These are phyloP conservation scores for Aspergillus steynii DNA, from an alignment of 495 filamentous ascomycete species.

Conservation along the genomic window DNA sequence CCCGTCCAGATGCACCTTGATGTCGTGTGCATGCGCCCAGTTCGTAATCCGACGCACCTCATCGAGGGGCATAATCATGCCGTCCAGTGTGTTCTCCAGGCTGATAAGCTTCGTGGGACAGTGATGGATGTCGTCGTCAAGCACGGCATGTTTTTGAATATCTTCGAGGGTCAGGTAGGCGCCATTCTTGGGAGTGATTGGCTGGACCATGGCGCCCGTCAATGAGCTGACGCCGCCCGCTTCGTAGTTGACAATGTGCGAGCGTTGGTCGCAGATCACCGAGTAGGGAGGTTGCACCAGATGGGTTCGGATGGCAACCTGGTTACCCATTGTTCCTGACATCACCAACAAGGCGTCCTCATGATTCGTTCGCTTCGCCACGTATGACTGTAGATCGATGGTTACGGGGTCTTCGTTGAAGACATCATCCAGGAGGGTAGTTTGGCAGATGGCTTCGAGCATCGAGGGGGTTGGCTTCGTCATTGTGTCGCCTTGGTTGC, in stretches of 20 bases:
- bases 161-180: constrained; percentile 76
- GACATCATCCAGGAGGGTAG: constrained; percentile 76
- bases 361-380: constrained; percentile 70
- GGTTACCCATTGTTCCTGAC: constrained; percentile 83
- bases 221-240: constrained; percentile 51
- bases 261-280: constrained; percentile 47
- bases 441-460: constrained; percentile 63
- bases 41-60: constrained; percentile 66
- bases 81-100: constrained; percentile 82
- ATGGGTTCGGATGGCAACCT: constrained; percentile 50
- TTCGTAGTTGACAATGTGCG: constrained; percentile 51
- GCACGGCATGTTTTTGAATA: constrained; percentile 52
- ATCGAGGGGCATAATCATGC: constrained; percentile 71
- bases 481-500: constrained; percentile 63
- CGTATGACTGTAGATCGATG: constrained; percentile 64
- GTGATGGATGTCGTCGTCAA: constrained; percentile 44
- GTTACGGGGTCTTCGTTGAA: constrained; percentile 82
- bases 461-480: constrained; percentile 83
- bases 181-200: constrained; percentile 57
- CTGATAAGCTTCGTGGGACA: constrained; percentile 77
- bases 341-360: constrained; percentile 72
- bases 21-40: constrained; percentile 66
- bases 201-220: constrained; percentile 44
- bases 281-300: constrained; percentile 51
- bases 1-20: constrained; percentile 82